These are phyloP conservation scores for Apiotrichum sp. DNA, from an alignment of 1,284 basidiomycete genomes.

Conservation along the genomic window DNA sequence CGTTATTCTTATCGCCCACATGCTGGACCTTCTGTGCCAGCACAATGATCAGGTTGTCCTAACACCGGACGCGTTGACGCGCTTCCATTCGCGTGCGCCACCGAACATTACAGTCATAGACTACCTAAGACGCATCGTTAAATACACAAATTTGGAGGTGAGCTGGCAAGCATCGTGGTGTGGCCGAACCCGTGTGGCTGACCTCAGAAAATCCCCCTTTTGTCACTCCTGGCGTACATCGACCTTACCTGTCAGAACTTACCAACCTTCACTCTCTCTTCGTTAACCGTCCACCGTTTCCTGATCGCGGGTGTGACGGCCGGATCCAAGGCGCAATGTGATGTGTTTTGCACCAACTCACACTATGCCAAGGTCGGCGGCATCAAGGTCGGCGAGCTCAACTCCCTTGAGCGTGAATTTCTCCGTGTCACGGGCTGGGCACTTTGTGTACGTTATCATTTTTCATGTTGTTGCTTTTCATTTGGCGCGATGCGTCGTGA, in stretches of 20 bases:
- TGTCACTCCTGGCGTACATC: constrained; percentile 87
- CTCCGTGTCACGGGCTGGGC: constrained; percentile 83
- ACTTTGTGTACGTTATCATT: constrained; percentile 63
- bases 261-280: constrained; percentile 81
- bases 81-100: constrained; percentile 85
- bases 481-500: neutral
- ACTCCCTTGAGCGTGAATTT: constrained; percentile 86
- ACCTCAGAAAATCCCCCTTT: constrained; percentile 70
- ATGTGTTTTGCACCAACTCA: constrained; percentile 85
- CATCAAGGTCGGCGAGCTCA: constrained; percentile 79
- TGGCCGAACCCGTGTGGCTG: neutral
- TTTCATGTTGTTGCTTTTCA: neutral
- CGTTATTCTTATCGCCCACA: constrained; percentile 82
- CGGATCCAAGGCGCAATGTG: constrained; percentile 83
- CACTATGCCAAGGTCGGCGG: constrained; percentile 92
- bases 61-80: constrained; percentile 57
- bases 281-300: constrained; percentile 91
- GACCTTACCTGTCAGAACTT: constrained; percentile 83
- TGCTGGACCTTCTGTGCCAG: constrained; percentile 82
- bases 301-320: constrained; percentile 82
- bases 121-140: constrained; percentile 83
- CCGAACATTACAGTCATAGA: constrained; percentile 79
- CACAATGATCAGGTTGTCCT: constrained; percentile 81
- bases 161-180: constrained; percentile 16
- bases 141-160: constrained; percentile 88